Percentiles rank a stretch among this genome's conserved stretches.
phyloP scores from a whole-genome alignment of 129 eudicot species.

The Centrapalus pauciflorus region DNA sequence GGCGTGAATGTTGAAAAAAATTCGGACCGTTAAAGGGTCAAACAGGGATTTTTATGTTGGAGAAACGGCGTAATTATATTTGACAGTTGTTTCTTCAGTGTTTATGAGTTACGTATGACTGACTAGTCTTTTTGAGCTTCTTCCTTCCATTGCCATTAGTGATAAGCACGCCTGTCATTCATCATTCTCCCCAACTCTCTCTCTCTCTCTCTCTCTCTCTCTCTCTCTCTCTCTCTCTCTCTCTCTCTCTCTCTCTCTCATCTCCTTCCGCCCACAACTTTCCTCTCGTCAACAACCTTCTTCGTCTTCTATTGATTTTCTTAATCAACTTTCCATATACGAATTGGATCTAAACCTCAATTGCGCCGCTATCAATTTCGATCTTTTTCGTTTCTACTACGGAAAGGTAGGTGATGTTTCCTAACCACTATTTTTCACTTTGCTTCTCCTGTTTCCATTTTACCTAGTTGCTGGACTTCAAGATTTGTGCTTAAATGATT shows the following conservation, averaged over 20 bases:
- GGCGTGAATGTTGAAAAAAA: too few relatives aligned
- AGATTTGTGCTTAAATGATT: neutral
- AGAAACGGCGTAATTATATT: slow-evolving; percentile 21
- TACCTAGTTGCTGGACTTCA: neutral
- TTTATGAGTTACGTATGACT: slow-evolving; percentile 3
- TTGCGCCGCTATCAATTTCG: neutral
- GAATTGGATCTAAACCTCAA: slow-evolving; percentile 11
- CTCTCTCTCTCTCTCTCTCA: slow-evolving; percentile 17
- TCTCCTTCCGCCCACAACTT: slow-evolving; percentile 21
- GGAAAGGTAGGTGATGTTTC: slow-evolving; percentile 19
- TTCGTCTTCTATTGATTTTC: neutral
- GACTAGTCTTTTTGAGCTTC: slow-evolving; percentile 29
- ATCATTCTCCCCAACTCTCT: slow-evolving; percentile 71
- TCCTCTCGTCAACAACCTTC: slow-evolving; percentile 3
- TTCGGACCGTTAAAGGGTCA: slow-evolving; percentile 15
- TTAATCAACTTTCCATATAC: slow-evolving; percentile 5
- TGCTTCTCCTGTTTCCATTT: neutral
- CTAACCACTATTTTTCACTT: neutral
- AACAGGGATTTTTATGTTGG: neutral
- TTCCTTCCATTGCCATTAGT: slow-evolving; percentile 50
- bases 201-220: neutral
- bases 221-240: slow-evolving; percentile 45
- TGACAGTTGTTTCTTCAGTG: slow-evolving; percentile 21
- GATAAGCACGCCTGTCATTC: slow-evolving; percentile 93
- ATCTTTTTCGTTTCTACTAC: slow-evolving; percentile 2